Percentiles rank a stretch among this genome's conserved stretches.
phyloP scores from a whole-genome alignment of 1,139 yeast species.

The Nadsonia commutata region DNA sequence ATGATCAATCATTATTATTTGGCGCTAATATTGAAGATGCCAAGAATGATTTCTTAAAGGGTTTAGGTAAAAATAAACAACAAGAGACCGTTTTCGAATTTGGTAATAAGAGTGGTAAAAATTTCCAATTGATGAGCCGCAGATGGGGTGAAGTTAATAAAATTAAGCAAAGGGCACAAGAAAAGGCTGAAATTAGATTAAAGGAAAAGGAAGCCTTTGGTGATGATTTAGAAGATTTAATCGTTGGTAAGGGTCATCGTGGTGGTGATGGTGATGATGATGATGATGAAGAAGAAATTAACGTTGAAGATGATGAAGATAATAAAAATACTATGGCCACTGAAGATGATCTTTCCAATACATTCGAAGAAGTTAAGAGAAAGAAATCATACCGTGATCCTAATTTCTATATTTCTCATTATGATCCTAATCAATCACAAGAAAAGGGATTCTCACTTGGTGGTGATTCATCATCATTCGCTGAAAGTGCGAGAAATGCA shows the following conservation, averaged over 20 bases:
- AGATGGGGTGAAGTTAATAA: slow-evolving; percentile 84
- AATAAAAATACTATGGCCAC: slow-evolving; percentile 12
- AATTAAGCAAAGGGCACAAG: slow-evolving; percentile 63
- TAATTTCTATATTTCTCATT: slow-evolving; percentile 75
- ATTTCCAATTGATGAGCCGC: slow-evolving; percentile 71
- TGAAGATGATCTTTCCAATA: slow-evolving; percentile 18
- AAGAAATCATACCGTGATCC: slow-evolving; percentile 50
- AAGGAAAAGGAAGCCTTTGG: slow-evolving; percentile 64
- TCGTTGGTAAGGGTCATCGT: slow-evolving; percentile 32
- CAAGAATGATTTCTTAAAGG: slow-evolving; percentile 56
- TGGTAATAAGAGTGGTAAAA: slow-evolving; percentile 36
- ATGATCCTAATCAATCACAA: slow-evolving; percentile 71
- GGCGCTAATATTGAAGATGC: slow-evolving; percentile 50
- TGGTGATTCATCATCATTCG: slow-evolving; percentile 47
- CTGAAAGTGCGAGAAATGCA: slow-evolving; percentile 71
- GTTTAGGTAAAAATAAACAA: slow-evolving; percentile 44
- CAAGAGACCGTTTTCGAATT: slow-evolving; percentile 92
- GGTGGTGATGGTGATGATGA: slow-evolving; percentile 8
- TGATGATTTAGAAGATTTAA: slow-evolving; percentile 49
- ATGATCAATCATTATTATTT: slow-evolving; percentile 65
- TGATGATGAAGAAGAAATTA: slow-evolving; percentile 10
- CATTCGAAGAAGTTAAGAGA: slow-evolving; percentile 13
- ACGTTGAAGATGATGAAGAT: slow-evolving; percentile 8
- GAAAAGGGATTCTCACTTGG: slow-evolving; percentile 58
- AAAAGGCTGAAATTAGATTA: slow-evolving; percentile 45